Percentiles rank a stretch among this genome's conserved stretches.
Evolutionary conservation across 2,329 filamentous ascomycete species (phyloP).

Genomic region (Colletotrichum ledebouriae): DNA sequence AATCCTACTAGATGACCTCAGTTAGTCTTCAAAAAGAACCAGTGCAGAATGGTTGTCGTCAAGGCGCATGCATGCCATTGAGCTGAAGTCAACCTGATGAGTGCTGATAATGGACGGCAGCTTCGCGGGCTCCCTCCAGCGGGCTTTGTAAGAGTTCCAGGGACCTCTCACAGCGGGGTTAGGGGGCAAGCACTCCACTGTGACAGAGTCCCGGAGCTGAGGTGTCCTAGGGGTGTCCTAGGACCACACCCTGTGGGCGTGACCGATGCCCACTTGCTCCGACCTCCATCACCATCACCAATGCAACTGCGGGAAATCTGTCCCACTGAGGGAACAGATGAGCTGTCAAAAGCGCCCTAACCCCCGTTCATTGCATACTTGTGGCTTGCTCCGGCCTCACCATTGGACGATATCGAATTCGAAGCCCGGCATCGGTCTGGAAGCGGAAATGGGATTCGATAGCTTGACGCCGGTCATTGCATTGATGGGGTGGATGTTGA

Average conservation of each 20-base stretch:
- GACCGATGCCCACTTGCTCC: conserved; percentile 12
- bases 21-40: not conserved
- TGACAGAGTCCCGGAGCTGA: conserved; percentile 12
- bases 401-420: not conserved
- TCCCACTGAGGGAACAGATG: conserved; percentile 4
- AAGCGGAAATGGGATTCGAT: conserved; percentile 8
- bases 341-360: not conserved
- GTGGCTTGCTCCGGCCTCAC: conserved; percentile 9
- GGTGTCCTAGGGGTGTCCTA: conserved; percentile 4
- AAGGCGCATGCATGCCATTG: not conserved
- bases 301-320: conserved; percentile 27
- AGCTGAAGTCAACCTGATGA: conserved; percentile 19
- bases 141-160: conserved; percentile 19
- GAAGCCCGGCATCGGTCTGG: not conserved
- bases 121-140: conserved; percentile 11
- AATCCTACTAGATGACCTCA: not conserved
- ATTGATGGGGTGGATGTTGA: too few species aligned
- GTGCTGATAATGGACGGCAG: not conserved
- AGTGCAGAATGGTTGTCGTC: not conserved
- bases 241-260: conserved; percentile 19
- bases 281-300: conserved; percentile 11
- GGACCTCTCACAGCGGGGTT: conserved; percentile 28
- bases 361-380: not conserved
- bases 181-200: conserved; percentile 2
- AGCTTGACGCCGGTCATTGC: not conserved